Percentiles rank a stretch among this genome's conserved stretches.
Conservation (phyloP, 1,139 yeast species). For the Hemisphaericaspora lyxosophila region DNA sequence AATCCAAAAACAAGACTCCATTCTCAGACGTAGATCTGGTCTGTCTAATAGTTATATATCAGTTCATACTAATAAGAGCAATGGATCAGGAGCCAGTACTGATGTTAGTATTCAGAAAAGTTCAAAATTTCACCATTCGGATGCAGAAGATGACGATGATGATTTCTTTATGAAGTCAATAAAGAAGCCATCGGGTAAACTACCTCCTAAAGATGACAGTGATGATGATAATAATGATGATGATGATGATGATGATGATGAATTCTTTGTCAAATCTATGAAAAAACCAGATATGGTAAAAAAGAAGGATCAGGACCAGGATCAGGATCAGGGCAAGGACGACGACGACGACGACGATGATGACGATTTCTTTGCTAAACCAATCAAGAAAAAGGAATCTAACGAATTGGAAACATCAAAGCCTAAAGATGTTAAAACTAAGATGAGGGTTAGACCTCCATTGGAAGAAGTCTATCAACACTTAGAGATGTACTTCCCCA, state of each 20-base stretch:
- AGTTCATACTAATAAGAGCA: slow-evolving; percentile 11
- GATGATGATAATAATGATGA: not conserved
- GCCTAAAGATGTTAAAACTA: slow-evolving; percentile 16
- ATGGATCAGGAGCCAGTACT: slow-evolving; percentile 11
- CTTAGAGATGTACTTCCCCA: slow-evolving; percentile 87
- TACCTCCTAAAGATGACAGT: not conserved
- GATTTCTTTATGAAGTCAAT: slow-evolving; percentile 34
- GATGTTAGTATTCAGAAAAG: slow-evolving; percentile 4
- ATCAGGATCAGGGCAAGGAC: slow-evolving; percentile 1
- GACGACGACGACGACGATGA: slow-evolving; percentile 19
- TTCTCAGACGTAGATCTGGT: slow-evolving; percentile 13
- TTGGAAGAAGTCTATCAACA: slow-evolving; percentile 91
- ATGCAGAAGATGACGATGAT: slow-evolving; percentile 26
- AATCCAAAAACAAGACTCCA: slow-evolving; percentile 18
- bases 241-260: not conserved
- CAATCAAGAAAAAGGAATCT: slow-evolving; percentile 15
- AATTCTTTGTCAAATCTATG: not conserved
- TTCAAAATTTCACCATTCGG: slow-evolving; percentile 18
- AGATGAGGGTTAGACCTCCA: slow-evolving; percentile 76
- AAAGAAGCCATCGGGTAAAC: slow-evolving; percentile 9
- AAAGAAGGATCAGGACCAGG: not conserved
- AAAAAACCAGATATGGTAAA: not conserved
- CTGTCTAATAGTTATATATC: slow-evolving; percentile 6
- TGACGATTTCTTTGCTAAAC: slow-evolving; percentile 35
- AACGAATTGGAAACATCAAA: no score